These are phyloP conservation scores for Boletus huronensis DNA, from an alignment of 768 basidiomycete genomes.

Conservation along the genomic window DNA sequence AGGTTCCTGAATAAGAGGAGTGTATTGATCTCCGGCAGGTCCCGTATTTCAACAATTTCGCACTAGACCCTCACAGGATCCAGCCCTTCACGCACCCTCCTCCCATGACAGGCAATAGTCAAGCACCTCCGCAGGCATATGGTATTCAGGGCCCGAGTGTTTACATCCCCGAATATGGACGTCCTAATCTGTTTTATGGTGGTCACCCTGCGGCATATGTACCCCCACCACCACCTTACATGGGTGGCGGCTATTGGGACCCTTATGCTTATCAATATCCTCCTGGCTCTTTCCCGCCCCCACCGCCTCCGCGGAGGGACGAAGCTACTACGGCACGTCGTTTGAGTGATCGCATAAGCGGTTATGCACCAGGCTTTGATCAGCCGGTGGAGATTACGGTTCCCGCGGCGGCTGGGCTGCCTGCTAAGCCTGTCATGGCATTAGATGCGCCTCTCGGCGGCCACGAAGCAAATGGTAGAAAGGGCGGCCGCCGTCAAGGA, in stretches of 20 bases:
- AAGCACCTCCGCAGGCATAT: constrained; percentile 82
- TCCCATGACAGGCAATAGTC: constrained; percentile 57
- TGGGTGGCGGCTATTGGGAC: constrained; percentile 43
- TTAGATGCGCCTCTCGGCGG: constrained; percentile 50
- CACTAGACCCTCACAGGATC: constrained; percentile 91
- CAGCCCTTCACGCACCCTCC: constrained; percentile 83
- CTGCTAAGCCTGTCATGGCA: constrained; percentile 68
- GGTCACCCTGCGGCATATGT: constrained; percentile 34
- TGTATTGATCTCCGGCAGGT: constrained; percentile 46
- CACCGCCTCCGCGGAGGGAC: constrained; percentile 49
- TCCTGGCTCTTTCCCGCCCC: constrained; percentile 34
- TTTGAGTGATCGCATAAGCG: constrained; percentile 78
- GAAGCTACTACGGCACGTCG: constrained; percentile 57
- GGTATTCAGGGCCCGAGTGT: constrained; percentile 64
- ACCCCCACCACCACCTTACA: constrained; percentile 37
- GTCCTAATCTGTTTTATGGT: constrained; percentile 39
- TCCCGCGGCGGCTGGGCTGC: constrained; percentile 69
- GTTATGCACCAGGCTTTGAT: constrained; percentile 56
- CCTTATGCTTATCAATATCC: constrained; percentile 43
- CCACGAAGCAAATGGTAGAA: constrained; percentile 30
- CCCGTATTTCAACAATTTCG: constrained; percentile 93
- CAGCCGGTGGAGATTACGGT: constrained; percentile 41
- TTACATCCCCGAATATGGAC: constrained; percentile 47
- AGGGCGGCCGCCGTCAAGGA: constrained; percentile 39
- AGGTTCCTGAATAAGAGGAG: constrained; percentile 5